Base-by-base conservation (phyloP, 2,329 filamentous ascomycete species). In the Aspergillus sp. region DNA sequence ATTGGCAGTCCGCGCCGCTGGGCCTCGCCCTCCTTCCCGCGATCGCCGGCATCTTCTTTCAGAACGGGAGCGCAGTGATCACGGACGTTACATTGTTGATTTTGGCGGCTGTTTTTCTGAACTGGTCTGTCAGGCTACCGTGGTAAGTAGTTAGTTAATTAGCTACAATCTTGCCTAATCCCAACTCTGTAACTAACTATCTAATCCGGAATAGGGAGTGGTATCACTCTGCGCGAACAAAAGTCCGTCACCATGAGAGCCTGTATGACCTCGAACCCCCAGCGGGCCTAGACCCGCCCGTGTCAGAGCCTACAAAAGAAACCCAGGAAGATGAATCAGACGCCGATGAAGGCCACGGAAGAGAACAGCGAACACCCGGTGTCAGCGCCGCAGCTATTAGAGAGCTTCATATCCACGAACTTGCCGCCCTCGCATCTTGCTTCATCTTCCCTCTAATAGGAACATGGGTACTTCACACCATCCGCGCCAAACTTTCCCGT, bases 71-170 rank as follows among this genome's bases (percentile, higher is more conserved):
- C 65, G 85, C 88, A 1, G 82, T 97, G 60, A 86, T 93, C 55
- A 96, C 92, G 0, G 93, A 98, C 73, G 76, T 96, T 27, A 88
- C 95, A 66, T 80, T 98, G 35, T 77, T 98, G 33, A 86, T 84
- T 3, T 75, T 98, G 60, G 90, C 90, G 2, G 90, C 89, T 4
- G 83, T 97, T 45, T 96, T 97, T 68, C 79, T 98, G 61, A 93
- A 96, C 71, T 97, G 92, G 91, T 93, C 90, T 49, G 89, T 97
- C 44, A 88, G 91, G 56, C 81, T 95, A 64, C 93, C 93, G 66
- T 98, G 93, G 93, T 93, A 79, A 71, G 83, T 65, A 44, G 52
- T 17, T 52, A 58, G 93, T 93, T 93, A 79, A 71, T 83, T 65
- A 44, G 52, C n/a, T 52, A 58, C 50, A 35, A 43, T n/a, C 54